These are phyloP conservation scores for Alliaria petiolata DNA, from an alignment of 345 rosid species.

Conservation along the genomic window DNA sequence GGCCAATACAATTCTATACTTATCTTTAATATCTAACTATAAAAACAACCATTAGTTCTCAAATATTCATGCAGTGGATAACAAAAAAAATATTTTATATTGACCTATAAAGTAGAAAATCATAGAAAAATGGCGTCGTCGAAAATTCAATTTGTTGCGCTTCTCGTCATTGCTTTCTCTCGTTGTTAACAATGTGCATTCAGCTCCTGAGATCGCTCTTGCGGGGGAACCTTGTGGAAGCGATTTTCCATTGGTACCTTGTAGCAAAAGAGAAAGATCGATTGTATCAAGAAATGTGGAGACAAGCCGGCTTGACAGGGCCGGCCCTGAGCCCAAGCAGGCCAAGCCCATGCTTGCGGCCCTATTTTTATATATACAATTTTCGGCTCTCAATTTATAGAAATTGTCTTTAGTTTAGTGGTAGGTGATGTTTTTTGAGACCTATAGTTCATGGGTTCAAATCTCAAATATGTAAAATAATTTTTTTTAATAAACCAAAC, in stretches of 20 bases:
- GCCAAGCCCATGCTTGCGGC: too few relatives aligned
- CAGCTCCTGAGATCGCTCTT: neutral
- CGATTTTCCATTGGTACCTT: neutral
- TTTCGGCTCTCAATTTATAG: too few relatives aligned
- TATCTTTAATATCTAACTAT: neutral
- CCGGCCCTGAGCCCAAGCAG: too few relatives aligned
- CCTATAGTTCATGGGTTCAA: too few relatives aligned
- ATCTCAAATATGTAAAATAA: too few relatives aligned
- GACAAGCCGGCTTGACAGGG: too few relatives aligned
- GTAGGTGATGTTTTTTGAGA: too few relatives aligned
- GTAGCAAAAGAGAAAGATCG: neutral
- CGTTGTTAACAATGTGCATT: neutral
- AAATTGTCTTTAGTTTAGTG: too few relatives aligned
- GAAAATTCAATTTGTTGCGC: neutral
- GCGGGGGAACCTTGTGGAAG: too few relatives aligned
- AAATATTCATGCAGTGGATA: neutral
- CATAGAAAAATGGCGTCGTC: neutral
- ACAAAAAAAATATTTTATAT: neutral
- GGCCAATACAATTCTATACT: neutral
- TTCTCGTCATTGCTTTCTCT: constrained; percentile 4
- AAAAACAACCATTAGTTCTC: neutral
- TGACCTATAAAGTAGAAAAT: neutral
- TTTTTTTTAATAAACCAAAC: too few relatives aligned
- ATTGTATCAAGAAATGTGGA: neutral
- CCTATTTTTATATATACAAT: too few relatives aligned